Evolutionary conservation across 2,329 filamentous ascomycete species (phyloP).

Genomic region (Thyridium curvatum): DNA sequence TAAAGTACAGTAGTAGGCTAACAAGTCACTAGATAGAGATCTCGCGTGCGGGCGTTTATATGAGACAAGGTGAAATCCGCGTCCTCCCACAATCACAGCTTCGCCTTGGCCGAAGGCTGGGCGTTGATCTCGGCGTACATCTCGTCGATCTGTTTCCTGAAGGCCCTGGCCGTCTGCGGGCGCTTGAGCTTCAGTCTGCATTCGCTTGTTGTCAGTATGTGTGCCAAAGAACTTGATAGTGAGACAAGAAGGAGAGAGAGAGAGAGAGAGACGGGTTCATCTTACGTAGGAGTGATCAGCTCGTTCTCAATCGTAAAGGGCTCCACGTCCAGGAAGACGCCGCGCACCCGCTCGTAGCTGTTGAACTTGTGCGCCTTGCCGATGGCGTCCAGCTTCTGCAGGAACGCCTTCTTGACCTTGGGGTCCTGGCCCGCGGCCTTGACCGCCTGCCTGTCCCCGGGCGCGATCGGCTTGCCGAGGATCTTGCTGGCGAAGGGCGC

Average conservation of each 20-base stretch:
- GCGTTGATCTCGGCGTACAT: constrained; percentile 51
- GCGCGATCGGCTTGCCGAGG: constrained; percentile 58
- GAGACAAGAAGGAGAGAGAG: not conserved
- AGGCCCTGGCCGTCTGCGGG: constrained; percentile 47
- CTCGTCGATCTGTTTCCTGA: constrained; percentile 43
- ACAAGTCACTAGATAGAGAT: no score
- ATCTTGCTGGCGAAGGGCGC: constrained; percentile 74
- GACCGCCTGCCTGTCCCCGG: constrained; percentile 61
- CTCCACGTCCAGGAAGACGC: constrained; percentile 70
- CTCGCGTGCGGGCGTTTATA: no score
- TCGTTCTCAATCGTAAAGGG: constrained; percentile 94
- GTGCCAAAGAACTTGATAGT: not conserved
- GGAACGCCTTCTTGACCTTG: constrained; percentile 66
- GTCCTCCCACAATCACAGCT: constrained; percentile 26
- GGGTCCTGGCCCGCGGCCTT: constrained; percentile 60
- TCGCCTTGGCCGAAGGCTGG: constrained; percentile 31
- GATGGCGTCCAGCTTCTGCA: constrained; percentile 73
- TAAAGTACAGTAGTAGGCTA: no score
- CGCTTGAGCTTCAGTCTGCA: constrained; percentile 54
- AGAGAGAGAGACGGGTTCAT: constrained; percentile 15
- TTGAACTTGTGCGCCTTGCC: constrained; percentile 85
- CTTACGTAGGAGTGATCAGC: constrained; percentile 81
- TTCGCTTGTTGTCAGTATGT: not conserved
- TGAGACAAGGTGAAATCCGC: no score
- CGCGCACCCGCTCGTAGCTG: constrained; percentile 78